phyloP scores from a whole-genome alignment of 345 rosid species.

The Linum tenue region DNA sequence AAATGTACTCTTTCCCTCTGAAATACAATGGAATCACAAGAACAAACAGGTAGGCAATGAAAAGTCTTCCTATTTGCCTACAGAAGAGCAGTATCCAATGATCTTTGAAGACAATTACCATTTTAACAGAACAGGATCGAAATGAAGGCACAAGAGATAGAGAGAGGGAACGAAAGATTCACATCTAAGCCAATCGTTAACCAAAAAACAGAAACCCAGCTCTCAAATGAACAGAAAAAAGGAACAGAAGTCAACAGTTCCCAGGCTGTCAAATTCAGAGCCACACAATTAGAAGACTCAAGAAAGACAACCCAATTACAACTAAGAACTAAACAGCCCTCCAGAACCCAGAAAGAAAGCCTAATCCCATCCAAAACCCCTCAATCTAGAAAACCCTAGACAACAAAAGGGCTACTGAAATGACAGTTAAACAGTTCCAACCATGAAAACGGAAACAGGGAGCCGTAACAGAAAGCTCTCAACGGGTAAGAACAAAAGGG shows the following conservation, averaged over 20 bases:
- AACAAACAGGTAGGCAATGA: background rate
- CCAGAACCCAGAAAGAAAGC: constrained; percentile 16
- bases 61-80: background rate
- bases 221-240: constrained; percentile 8
- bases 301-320: constrained; percentile 14
- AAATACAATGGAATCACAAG: background rate
- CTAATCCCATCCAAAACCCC: constrained; percentile 21
- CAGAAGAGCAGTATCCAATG: background rate
- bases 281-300: constrained; percentile 1
- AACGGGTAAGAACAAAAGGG: background rate
- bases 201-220: background rate
- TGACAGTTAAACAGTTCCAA: constrained; percentile 22
- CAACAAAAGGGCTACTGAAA: constrained; percentile 8
- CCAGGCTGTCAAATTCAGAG: constrained; percentile 8
- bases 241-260: constrained; percentile 24
- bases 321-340: constrained; percentile 9
- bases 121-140: background rate
- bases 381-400: background rate
- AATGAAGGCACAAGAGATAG: background rate
- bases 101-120: background rate
- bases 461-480: background rate
- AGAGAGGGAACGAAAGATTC: constrained; percentile 1
- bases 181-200: background rate
- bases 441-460: constrained; percentile 4
- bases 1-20: background rate